Conservation (phyloP, 2,329 filamentous ascomycete genomes). For the Colletotrichum orchidophilum region DNA sequence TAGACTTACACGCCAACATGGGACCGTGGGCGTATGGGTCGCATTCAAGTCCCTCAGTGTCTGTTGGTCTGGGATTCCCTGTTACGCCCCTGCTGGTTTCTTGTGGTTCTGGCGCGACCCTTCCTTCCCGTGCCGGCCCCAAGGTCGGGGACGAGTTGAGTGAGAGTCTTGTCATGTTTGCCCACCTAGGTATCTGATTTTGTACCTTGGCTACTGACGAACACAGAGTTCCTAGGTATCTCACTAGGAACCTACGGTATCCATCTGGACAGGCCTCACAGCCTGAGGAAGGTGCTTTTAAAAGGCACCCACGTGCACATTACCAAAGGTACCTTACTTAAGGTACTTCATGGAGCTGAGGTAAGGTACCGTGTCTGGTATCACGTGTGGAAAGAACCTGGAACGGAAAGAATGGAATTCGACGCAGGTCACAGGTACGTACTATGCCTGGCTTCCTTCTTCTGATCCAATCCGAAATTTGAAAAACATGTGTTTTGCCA, state of each 20-base stretch:
- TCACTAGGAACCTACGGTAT: too few relatives aligned
- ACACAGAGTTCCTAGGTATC: too few relatives aligned
- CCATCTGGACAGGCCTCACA: background rate
- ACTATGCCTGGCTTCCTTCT: background rate
- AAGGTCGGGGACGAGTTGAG: background rate
- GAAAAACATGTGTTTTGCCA: too few relatives aligned
- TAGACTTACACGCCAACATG: background rate
- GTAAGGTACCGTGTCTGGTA: background rate
- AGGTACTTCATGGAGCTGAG: background rate
- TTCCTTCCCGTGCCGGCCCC: constrained; percentile 27
- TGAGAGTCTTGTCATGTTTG: background rate
- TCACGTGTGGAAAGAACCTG: background rate
- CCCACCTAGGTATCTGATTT: background rate
- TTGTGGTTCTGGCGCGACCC: constrained; percentile 11
- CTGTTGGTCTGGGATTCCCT: constrained; percentile 13
- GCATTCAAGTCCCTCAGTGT: background rate
- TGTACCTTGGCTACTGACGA: background rate
- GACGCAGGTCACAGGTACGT: background rate
- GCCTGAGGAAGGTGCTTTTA: background rate
- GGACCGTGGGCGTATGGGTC: too few relatives aligned
- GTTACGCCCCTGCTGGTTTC: constrained; percentile 4
- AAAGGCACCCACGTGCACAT: too few relatives aligned
- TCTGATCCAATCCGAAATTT: background rate
- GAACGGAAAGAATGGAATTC: background rate
- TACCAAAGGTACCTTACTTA: too few relatives aligned